Percentiles rank a stretch among this genome's conserved stretches.
phyloP scores from a whole-genome alignment of 1,284 basidiomycete species.

The Boletus smithii region DNA sequence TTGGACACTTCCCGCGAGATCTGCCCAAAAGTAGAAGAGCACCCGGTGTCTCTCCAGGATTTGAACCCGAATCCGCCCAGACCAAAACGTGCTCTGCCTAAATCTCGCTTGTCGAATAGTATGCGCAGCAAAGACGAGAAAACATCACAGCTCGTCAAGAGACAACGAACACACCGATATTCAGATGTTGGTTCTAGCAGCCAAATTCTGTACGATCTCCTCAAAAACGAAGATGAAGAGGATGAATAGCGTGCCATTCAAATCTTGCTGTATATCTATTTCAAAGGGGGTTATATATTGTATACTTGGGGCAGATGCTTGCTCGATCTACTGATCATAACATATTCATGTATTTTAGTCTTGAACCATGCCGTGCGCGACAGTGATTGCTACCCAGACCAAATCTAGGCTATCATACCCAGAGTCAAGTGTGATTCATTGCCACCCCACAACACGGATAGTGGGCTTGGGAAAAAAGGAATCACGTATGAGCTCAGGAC shows the following conservation, averaged over 20 bases:
- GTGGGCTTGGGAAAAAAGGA: no score
- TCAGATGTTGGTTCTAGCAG: constrained; percentile 17
- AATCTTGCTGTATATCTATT: constrained; percentile 1
- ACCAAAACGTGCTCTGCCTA: constrained; percentile 32
- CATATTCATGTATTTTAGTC: constrained; percentile 7
- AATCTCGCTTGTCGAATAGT: constrained; percentile 11
- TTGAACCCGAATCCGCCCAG: constrained; percentile 7
- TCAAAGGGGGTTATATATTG: neutral
- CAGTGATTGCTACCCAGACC: no score
- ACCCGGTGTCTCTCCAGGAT: constrained; percentile 11
- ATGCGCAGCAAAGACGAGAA: constrained; percentile 6
- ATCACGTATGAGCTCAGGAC: no score
- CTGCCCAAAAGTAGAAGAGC: constrained; percentile 27
- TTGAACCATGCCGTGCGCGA: neutral
- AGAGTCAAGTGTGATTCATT: no score
- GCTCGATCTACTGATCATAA: constrained; percentile 1
- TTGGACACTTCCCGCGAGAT: constrained; percentile 11
- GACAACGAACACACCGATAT: constrained; percentile 22
- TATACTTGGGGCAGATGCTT: neutral
- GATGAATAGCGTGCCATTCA: constrained; percentile 12
- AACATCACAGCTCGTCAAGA: constrained; percentile 17
- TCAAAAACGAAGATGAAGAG: constrained; percentile 16
- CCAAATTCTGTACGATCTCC: neutral
- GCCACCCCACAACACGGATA: no score
- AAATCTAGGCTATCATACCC: no score